Evolutionary conservation across 202 grass and related monocot genomes (phyloP), one percentile per base, ranked within the genome.

Genomic region (Zizania palustris): DNA sequence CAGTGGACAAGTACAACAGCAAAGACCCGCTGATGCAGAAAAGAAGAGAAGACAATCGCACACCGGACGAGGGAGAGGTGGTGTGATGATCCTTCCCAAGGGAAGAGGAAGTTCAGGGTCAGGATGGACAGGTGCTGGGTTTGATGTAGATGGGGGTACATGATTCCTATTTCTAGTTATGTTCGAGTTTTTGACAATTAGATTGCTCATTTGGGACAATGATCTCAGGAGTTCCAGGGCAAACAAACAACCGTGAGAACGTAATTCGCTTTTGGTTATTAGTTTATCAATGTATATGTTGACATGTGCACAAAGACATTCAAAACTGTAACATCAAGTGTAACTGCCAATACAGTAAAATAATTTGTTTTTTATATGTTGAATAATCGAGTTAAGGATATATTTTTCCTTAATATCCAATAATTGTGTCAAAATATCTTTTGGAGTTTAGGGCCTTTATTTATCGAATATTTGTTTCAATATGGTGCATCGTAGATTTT

Each of bases 41-140:
- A 86, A 83, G 33, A 97, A 93, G 71, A 89, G 71, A 62, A 94
- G 79, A 88, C 68, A 74, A 60, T 75, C 72, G 6, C 92, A 84
- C 67, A 58, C 56, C 0, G 71, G 69, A 63, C 92, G 87, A 88
- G 85, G 74, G 50, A 89, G 86, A 79, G 85, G 91, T 63, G 88
- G 90, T 75, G 86, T 71, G 36, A 86, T 91, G 77, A 72, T 85
- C 73, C 79, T 97, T 68, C 83, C 87, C 3, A 97, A 86, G 77
- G 94, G 87, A 67, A 92, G 91, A 80, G 85, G 77, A 60, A 62
- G 80, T 73, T 88, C 83, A 13, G 77, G 65, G 8, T 85, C 91
- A 69, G 94, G 94, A 76, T 97, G 94, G 94, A 97, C 88, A 0
- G 94, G 91, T 48, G 79, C 94, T 70, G 94, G 94, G 20, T 97